Conservation (phyloP, 2,329 filamentous ascomycete genomes). For the Neopestalotiopsis sp. region DNA sequence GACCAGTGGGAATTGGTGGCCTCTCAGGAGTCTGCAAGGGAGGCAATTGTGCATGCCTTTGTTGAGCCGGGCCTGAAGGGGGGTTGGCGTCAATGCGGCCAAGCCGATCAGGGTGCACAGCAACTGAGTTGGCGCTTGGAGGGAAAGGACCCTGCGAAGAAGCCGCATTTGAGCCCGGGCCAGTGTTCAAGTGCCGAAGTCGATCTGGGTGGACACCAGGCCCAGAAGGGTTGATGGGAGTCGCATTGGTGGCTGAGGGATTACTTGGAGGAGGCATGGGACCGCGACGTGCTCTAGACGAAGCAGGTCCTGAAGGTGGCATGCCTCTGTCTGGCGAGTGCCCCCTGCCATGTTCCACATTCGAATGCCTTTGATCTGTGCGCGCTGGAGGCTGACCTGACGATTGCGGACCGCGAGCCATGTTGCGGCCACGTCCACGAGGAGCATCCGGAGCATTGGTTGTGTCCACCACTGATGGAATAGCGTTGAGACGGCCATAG, state of each 20-base stretch:
- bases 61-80: slow-evolving; percentile 30
- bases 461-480: slow-evolving; percentile 48
- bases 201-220: slow-evolving; percentile 38
- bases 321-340: slow-evolving; percentile 54
- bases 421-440: slow-evolving; percentile 54
- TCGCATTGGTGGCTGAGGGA: slow-evolving; percentile 31
- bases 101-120: slow-evolving; percentile 49
- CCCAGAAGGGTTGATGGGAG: slow-evolving; percentile 27
- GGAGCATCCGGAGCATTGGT: slow-evolving; percentile 60
- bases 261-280: slow-evolving; percentile 34
- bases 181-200: slow-evolving; percentile 33
- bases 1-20: slow-evolving; percentile 33
- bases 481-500: slow-evolving; percentile 66
- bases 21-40: slow-evolving; percentile 39
- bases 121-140: slow-evolving; percentile 28
- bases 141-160: slow-evolving; percentile 31
- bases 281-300: slow-evolving; percentile 52
- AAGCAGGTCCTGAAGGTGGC: slow-evolving; percentile 59
- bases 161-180: slow-evolving; percentile 22
- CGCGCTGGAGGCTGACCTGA: slow-evolving; percentile 44
- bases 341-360: slow-evolving; percentile 44
- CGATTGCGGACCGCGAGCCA: slow-evolving; percentile 39
- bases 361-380: slow-evolving; percentile 48
- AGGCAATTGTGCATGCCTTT: slow-evolving; percentile 31
- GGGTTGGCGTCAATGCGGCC: slow-evolving; percentile 41